phyloP scores from a whole-genome alignment of 169 alveolate genomes.

The Plasmodium coatneyi region DNA sequence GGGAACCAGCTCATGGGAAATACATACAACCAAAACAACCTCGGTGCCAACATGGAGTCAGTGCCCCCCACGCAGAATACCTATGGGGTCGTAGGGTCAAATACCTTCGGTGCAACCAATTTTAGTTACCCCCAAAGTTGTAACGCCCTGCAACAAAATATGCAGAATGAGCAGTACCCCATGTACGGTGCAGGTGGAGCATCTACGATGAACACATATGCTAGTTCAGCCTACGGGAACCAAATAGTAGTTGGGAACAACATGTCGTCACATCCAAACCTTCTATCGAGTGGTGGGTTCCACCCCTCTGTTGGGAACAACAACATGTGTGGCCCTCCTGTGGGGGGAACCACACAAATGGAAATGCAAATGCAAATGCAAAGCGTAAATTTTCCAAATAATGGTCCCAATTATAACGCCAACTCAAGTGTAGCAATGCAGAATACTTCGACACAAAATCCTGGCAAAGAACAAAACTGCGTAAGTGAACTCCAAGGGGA shows the following conservation, averaged over 20 bases:
- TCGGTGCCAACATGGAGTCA: neutral
- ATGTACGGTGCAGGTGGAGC: neutral
- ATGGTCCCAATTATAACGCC: neutral
- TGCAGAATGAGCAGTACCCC: slow-evolving; percentile 3
- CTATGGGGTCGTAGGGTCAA: neutral
- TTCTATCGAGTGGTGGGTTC: slow-evolving; percentile 9
- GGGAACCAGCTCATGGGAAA: neutral
- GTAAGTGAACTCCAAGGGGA: neutral
- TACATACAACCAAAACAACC: neutral
- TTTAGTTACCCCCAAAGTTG: neutral
- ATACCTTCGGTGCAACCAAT: neutral
- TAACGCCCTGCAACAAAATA: neutral
- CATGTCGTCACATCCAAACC: neutral
- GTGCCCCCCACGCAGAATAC: neutral
- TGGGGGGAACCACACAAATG: neutral
- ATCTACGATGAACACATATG: neutral
- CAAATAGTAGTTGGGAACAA: neutral
- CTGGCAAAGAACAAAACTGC: neutral
- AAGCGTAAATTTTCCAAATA: neutral
- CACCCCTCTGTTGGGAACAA: neutral
- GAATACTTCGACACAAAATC: neutral
- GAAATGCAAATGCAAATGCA: neutral
- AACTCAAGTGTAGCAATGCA: neutral
- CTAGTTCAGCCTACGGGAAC: neutral
- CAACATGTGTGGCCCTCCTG: neutral